phyloP scores from a whole-genome alignment of 2,329 filamentous ascomycete species.

The Chrysoporthe deuterocubensis region DNA sequence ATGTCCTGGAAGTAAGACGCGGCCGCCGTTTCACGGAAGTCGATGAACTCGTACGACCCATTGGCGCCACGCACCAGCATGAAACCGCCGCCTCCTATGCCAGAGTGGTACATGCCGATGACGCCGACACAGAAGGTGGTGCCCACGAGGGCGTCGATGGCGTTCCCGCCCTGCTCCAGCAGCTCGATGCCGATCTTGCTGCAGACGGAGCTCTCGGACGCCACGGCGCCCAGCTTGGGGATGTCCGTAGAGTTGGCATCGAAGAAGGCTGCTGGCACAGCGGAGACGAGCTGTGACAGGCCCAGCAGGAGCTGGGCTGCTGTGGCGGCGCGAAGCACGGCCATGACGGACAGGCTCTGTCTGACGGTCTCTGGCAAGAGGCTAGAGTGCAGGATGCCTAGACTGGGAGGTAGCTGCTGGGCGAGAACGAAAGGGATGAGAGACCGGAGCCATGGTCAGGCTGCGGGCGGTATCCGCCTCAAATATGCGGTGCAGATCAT shows the following conservation, averaged over 20 bases:
- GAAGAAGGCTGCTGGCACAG: slow-evolving; percentile 29
- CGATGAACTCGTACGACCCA: slow-evolving; percentile 76
- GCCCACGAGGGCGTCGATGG: slow-evolving; percentile 67
- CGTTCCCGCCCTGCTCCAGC: slow-evolving; percentile 64
- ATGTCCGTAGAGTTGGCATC: slow-evolving; percentile 24
- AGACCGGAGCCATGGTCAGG: not conserved
- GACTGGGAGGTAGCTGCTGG: not conserved
- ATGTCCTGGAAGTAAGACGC: slow-evolving; percentile 79
- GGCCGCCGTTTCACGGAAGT: slow-evolving; percentile 85
- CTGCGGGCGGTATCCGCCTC: not conserved
- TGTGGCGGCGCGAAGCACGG: slow-evolving; percentile 9
- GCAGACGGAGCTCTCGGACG: slow-evolving; percentile 63
- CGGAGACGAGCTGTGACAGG: slow-evolving; percentile 39
- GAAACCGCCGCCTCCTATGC: slow-evolving; percentile 81
- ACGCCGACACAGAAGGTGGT: slow-evolving; percentile 68
- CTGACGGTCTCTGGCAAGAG: not conserved
- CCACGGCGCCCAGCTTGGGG: slow-evolving; percentile 57
- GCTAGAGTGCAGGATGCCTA: not conserved
- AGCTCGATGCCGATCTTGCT: slow-evolving; percentile 62
- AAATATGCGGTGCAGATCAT: not conserved
- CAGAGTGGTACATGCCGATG: slow-evolving; percentile 68
- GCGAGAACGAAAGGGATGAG: not conserved
- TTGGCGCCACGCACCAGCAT: slow-evolving; percentile 69
- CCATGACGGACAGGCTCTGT: slow-evolving; percentile 18
- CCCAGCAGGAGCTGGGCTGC: slow-evolving; percentile 30